Conservation (phyloP, 202 grass and related monocot species). For the Zizania palustris region DNA sequence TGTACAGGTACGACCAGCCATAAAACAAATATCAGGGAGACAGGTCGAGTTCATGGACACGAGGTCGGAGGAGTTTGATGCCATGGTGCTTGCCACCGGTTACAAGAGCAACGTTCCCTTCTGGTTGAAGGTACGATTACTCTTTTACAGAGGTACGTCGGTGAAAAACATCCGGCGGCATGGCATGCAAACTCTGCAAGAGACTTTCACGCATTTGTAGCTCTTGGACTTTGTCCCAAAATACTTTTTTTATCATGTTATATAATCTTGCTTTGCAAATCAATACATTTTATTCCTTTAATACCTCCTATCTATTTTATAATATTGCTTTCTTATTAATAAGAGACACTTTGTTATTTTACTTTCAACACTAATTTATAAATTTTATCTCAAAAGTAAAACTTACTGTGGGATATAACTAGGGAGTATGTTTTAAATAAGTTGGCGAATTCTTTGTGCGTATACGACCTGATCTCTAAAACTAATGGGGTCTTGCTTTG, state of each 20-base stretch:
- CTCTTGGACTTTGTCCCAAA: too few relatives aligned
- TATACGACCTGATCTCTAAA: conserved; percentile 26
- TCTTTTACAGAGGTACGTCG: neutral
- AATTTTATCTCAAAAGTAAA: too few relatives aligned
- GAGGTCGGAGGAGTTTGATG: conserved; percentile 60
- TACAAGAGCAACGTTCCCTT: conserved; percentile 92
- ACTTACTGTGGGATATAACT: too few relatives aligned
- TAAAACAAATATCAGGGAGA: conserved; percentile 53
- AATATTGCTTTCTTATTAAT: too few relatives aligned
- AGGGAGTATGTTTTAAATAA: too few relatives aligned
- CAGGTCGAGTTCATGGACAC: conserved; percentile 67
- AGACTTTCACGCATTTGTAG: neutral
- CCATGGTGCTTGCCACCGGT: conserved; percentile 78
- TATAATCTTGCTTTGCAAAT: too few relatives aligned
- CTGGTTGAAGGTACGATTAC: conserved; percentile 78
- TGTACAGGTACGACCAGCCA: conserved; percentile 60
- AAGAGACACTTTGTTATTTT: too few relatives aligned
- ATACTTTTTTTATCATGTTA: too few relatives aligned
- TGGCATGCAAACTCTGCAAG: neutral
- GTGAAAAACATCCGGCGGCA: conserved; percentile 11
- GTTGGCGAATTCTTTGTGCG: too few relatives aligned
- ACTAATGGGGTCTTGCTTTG: conserved; percentile 6
- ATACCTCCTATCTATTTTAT: too few relatives aligned
- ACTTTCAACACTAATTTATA: too few relatives aligned
- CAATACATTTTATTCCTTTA: too few relatives aligned